Conservation (phyloP, 108 stramenopile species). For the Epithemia pelagica region DNA sequence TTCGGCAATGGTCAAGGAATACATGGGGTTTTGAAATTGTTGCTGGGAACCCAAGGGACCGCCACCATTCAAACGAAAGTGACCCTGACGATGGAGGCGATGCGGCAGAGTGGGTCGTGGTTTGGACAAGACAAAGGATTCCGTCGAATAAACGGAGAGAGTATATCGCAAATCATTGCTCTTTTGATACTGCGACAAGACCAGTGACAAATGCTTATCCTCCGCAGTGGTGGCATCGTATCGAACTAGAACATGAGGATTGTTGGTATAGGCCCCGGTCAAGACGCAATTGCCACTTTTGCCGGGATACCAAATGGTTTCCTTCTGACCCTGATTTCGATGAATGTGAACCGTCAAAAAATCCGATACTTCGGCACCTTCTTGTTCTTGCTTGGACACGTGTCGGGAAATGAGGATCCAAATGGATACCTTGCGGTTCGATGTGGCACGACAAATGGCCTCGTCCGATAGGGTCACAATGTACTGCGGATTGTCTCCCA, state of each 20-base stretch:
- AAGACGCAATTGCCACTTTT: constrained; percentile 32
- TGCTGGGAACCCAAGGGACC: constrained; percentile 40
- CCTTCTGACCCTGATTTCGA: constrained; percentile 31
- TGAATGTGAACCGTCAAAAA: constrained; percentile 60
- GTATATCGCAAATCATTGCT: constrained; percentile 58
- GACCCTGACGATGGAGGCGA: constrained; percentile 8
- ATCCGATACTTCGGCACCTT: constrained; percentile 53
- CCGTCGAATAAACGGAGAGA: constrained; percentile 63
- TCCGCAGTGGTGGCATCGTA: constrained; percentile 44
- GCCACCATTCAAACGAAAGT: constrained; percentile 37
- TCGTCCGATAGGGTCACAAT: constrained; percentile 45
- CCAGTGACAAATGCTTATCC: constrained; percentile 55
- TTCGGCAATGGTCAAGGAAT: constrained; percentile 20
- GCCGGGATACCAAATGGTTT: constrained; percentile 58
- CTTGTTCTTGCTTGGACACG: constrained; percentile 75
- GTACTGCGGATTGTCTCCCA: constrained; percentile 82
- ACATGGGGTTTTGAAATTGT: constrained; percentile 58
- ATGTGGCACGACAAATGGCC: too few species aligned
- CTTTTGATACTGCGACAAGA: constrained; percentile 70
- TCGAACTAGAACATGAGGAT: constrained; percentile 65
- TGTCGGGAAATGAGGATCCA: constrained; percentile 75
- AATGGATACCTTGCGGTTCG: constrained; percentile 40
- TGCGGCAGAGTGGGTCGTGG: constrained; percentile 33
- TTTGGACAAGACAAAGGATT: constrained; percentile 39
- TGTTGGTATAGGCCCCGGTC: constrained; percentile 66